Evolutionary conservation across 495 filamentous ascomycete species (phyloP).

Genomic region (Hypoxylon fuscum): DNA sequence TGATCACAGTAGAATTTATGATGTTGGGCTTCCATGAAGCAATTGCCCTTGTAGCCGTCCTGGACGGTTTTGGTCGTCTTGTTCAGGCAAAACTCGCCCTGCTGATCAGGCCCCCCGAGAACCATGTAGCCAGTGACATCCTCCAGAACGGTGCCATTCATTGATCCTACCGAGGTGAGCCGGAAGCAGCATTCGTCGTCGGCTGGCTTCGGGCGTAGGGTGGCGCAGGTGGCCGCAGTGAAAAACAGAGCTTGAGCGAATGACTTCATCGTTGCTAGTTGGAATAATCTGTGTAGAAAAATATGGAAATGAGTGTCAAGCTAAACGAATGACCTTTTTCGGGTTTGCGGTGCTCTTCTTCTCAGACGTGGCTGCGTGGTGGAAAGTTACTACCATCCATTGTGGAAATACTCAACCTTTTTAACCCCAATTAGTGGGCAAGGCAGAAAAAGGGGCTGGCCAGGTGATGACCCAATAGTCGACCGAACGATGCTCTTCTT

Average conservation of each 20-base stretch:
- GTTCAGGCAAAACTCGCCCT: slow-evolving; percentile 42
- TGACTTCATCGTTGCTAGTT: slow-evolving; percentile 26
- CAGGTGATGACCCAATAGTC: slow-evolving; percentile 17
- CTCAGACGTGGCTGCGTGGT: no score
- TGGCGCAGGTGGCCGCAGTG: slow-evolving; percentile 16
- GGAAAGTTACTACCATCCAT: no score
- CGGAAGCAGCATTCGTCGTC: slow-evolving; percentile 39
- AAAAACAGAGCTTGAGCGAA: slow-evolving; percentile 28
- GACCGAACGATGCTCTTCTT: slow-evolving; percentile 10
- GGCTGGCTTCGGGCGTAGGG: slow-evolving; percentile 27
- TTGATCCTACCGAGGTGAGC: slow-evolving; percentile 36
- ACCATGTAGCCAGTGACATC: slow-evolving; percentile 36
- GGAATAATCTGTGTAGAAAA: background rate
- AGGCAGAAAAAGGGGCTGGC: slow-evolving; percentile 17
- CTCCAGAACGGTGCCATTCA: slow-evolving; percentile 39
- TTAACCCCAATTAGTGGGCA: slow-evolving; percentile 9
- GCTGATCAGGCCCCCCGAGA: slow-evolving; percentile 41
- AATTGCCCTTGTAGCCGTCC: slow-evolving; percentile 39
- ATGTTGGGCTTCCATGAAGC: slow-evolving; percentile 42
- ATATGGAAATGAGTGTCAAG: slow-evolving; percentile 10
- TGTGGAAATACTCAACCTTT: slow-evolving; percentile 10
- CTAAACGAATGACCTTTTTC: no score
- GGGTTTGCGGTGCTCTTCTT: no score
- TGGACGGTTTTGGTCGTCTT: slow-evolving; percentile 37
- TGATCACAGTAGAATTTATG: slow-evolving; percentile 43